phyloP scores from a whole-genome alignment of 306 rosid genomes.

The Prinsepia uniflora region DNA sequence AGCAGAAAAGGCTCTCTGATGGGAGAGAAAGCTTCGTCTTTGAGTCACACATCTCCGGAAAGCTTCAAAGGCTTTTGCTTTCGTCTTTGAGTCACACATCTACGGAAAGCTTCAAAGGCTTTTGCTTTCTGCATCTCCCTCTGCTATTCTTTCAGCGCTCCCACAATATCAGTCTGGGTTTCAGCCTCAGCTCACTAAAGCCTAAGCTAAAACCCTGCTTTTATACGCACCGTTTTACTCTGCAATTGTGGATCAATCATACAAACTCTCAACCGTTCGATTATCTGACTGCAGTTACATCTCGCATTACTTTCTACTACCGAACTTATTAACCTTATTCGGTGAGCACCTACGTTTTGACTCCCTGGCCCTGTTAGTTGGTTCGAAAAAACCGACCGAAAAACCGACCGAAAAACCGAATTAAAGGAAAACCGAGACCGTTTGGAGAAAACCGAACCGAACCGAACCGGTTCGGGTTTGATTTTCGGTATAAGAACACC shows the following conservation, averaged over 20 bases:
- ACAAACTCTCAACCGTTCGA: neutral
- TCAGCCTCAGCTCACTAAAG: neutral
- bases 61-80: slow-evolving; percentile 49
- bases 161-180: neutral
- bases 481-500: no score
- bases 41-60: slow-evolving; percentile 35
- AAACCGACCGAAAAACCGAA: no score
- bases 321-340: no score
- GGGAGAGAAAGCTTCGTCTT: slow-evolving; percentile 23
- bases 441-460: no score
- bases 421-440: no score
- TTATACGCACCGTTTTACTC: neutral
- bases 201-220: slow-evolving; percentile 25
- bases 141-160: slow-evolving; percentile 5
- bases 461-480: no score
- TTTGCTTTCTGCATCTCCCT: slow-evolving; percentile 61
- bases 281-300: neutral
- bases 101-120: slow-evolving; percentile 38
- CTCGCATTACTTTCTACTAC: no score
- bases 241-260: neutral
- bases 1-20: slow-evolving; percentile 51
- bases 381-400: no score
- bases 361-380: no score
- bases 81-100: slow-evolving; percentile 38
- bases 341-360: no score